Evolutionary conservation across 768 basidiomycete species (phyloP).

Genomic region (Mycena latifolia): DNA sequence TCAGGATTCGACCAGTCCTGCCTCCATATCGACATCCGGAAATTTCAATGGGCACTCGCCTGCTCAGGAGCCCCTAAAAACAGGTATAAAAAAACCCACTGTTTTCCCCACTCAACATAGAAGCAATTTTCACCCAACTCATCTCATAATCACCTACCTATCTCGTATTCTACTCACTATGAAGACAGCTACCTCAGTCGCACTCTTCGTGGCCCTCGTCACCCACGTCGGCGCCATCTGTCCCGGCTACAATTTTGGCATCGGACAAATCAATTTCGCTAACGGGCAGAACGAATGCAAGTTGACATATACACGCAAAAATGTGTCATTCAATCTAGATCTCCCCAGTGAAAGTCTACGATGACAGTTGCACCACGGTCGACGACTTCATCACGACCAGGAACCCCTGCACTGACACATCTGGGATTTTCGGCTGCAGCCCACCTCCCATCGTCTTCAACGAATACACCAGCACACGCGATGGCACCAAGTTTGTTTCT

Average conservation of each 20-base stretch:
- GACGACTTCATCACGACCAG: constrained; percentile 43
- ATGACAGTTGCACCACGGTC: constrained; percentile 44
- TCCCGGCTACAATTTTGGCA: constrained; percentile 44
- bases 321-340: neutral
- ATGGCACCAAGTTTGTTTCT: constrained; percentile 34
- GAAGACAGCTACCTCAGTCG: neutral
- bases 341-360: constrained; percentile 44
- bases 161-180: neutral
- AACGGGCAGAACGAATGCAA: constrained; percentile 24
- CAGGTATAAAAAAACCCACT: too few relatives aligned
- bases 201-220: constrained; percentile 12
- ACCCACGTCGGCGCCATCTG: constrained; percentile 39
- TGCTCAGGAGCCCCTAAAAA: too few relatives aligned
- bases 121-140: too few relatives aligned
- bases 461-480: constrained; percentile 43
- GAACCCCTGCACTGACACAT: constrained; percentile 47
- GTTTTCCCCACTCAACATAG: too few relatives aligned
- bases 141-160: too few relatives aligned
- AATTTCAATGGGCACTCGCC: too few relatives aligned
- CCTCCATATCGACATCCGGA: too few relatives aligned
- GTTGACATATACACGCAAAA: neutral
- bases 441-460: constrained; percentile 45
- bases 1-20: too few relatives aligned
- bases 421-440: constrained; percentile 46
- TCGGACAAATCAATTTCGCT: constrained; percentile 38